Percentiles rank a stretch among this genome's conserved stretches.
Conservation (phyloP, 768 basidiomycete genomes). For the Pulveroboletus ravenelii region DNA sequence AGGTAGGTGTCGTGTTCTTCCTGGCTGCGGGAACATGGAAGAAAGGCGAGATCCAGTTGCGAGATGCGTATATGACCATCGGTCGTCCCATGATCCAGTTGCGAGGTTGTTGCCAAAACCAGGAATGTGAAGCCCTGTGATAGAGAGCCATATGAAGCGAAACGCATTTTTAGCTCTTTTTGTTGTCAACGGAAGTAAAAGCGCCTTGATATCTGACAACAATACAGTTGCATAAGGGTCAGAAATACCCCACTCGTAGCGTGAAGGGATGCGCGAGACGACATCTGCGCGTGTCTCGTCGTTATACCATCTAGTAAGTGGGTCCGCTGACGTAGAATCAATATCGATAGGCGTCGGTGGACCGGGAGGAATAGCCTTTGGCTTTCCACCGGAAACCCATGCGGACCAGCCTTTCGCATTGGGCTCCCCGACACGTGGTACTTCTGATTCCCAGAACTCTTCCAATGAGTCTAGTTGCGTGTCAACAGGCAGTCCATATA, state of each 20-base stretch:
- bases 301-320: slow-evolving; percentile 61
- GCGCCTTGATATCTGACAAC: slow-evolving; percentile 63
- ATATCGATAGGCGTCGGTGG: slow-evolving; percentile 14
- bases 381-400: slow-evolving; percentile 49
- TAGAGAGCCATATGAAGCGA: slow-evolving; percentile 64
- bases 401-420: slow-evolving; percentile 63
- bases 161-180: slow-evolving; percentile 48
- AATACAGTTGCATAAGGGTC: slow-evolving; percentile 75
- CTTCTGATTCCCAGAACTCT: slow-evolving; percentile 82
- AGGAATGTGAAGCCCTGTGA: slow-evolving; percentile 68
- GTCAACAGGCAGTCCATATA: slow-evolving; percentile 42
- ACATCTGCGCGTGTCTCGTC: slow-evolving; percentile 52
- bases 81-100: slow-evolving; percentile 54
- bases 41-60: slow-evolving; percentile 42
- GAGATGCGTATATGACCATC: slow-evolving; percentile 56
- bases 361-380: slow-evolving; percentile 22
- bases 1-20: slow-evolving; percentile 30
- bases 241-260: slow-evolving; percentile 44
- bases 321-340: slow-evolving; percentile 43
- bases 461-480: slow-evolving; percentile 57
- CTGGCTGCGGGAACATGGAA: slow-evolving; percentile 47
- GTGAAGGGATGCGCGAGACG: slow-evolving; percentile 42
- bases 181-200: slow-evolving; percentile 47
- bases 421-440: slow-evolving; percentile 67
- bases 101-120: slow-evolving; percentile 49